phyloP scores from a whole-genome alignment of 257 asterid genomes.

The Ehretia macrophylla region DNA sequence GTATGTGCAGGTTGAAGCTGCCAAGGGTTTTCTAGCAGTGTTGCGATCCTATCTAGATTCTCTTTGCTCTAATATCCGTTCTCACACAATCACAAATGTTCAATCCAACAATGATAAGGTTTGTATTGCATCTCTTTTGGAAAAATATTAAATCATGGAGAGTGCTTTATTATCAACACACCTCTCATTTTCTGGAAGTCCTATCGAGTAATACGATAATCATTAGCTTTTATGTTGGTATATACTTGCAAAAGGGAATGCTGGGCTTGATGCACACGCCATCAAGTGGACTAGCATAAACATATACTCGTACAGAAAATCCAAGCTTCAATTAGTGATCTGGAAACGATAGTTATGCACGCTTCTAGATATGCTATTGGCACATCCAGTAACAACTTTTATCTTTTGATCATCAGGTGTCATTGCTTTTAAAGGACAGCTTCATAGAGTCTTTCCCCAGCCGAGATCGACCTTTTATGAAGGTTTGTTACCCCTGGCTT shows the following conservation, averaged over 20 bases:
- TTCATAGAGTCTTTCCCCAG: slow-evolving; percentile 89
- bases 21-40: slow-evolving; percentile 69
- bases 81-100: slow-evolving; percentile 96
- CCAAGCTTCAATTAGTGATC: no score
- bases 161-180: no score
- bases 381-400: neutral
- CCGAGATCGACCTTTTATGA: slow-evolving; percentile 92
- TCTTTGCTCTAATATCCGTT: slow-evolving; percentile 81
- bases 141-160: no score
- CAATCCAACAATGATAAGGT: slow-evolving; percentile 99
- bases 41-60: slow-evolving; percentile 77
- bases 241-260: no score
- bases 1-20: slow-evolving; percentile 71
- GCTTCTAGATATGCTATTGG: no score
- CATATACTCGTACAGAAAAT: no score
- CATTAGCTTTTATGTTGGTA: no score
- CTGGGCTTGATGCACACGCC: no score
- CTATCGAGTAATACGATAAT: neutral
- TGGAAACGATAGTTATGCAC: no score
- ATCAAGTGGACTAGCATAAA: no score
- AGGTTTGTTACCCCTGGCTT: slow-evolving; percentile 9
- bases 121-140: slow-evolving; percentile 15
- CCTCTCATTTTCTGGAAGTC: neutral
- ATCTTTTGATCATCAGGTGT: slow-evolving; percentile 49
- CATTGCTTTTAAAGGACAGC: slow-evolving; percentile 91